phyloP scores from a whole-genome alignment of 257 asterid species.

The Echites panduratus region DNA sequence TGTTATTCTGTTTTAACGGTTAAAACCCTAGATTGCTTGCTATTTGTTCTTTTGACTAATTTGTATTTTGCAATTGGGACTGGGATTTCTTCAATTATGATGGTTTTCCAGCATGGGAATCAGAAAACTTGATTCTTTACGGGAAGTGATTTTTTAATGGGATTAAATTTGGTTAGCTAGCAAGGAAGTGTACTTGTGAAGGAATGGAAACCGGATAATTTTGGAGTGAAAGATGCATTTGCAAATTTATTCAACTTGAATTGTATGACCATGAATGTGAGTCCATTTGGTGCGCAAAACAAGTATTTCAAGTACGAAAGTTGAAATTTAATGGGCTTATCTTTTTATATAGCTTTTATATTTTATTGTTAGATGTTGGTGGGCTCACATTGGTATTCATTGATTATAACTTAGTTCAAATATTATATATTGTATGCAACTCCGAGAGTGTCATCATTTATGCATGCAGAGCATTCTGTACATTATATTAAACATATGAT shows the following conservation, averaged over 20 bases:
- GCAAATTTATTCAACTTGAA: neutral
- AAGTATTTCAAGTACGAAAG: neutral
- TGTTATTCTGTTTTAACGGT: neutral
- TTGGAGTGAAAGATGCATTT: neutral
- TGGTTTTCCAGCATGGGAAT: neutral
- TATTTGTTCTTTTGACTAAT: conserved; percentile 6
- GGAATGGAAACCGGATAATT: neutral
- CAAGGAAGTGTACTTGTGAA: neutral
- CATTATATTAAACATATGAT: neutral
- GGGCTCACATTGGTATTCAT: too few relatives aligned
- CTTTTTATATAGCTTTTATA: too few relatives aligned
- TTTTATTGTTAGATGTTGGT: too few relatives aligned
- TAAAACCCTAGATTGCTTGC: conserved; percentile 23
- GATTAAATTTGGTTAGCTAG: neutral
- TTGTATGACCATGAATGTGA: neutral
- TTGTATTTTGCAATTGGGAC: neutral
- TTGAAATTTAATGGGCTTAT: neutral
- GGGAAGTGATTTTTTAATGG: conserved; percentile 1
- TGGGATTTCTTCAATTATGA: neutral
- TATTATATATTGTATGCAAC: too few relatives aligned
- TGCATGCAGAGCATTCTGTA: too few relatives aligned
- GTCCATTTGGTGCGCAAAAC: neutral
- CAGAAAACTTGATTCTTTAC: conserved; percentile 5
- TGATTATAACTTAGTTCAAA: too few relatives aligned
- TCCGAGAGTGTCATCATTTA: too few relatives aligned